phyloP scores from a whole-genome alignment of 2,329 filamentous ascomycete species.

The Diaporthe sp. region DNA sequence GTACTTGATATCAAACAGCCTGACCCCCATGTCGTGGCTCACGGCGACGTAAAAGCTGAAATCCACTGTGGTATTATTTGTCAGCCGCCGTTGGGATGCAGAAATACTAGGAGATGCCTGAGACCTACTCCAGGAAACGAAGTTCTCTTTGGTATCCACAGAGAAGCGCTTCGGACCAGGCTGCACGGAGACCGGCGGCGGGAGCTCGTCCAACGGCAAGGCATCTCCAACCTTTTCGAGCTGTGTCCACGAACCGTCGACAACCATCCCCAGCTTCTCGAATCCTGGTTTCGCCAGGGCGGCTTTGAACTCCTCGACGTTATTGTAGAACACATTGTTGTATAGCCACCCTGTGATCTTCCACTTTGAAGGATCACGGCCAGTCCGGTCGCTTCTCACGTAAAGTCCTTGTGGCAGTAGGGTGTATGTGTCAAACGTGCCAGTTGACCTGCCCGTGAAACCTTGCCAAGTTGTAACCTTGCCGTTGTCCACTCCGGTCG shows the following conservation, averaged over 20 bases:
- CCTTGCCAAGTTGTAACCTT: neutral
- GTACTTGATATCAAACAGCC: slow-evolving; percentile 63
- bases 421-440: neutral
- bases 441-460: neutral
- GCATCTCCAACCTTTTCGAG: slow-evolving; percentile 49
- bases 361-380: slow-evolving; percentile 58
- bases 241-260: slow-evolving; percentile 46
- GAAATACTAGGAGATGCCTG: no score
- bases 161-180: slow-evolving; percentile 55
- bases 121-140: slow-evolving; percentile 11
- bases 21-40: slow-evolving; percentile 52
- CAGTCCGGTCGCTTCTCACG: slow-evolving; percentile 57
- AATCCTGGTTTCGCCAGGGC: slow-evolving; percentile 49
- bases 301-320: slow-evolving; percentile 50
- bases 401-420: slow-evolving; percentile 60
- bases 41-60: slow-evolving; percentile 11
- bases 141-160: slow-evolving; percentile 35
- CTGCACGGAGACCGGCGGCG: slow-evolving; percentile 51
- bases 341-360: slow-evolving; percentile 59
- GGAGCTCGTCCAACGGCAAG: slow-evolving; percentile 41
- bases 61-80: neutral
- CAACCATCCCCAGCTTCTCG: neutral
- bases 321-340: slow-evolving; percentile 54
- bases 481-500: neutral
- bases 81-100: neutral